phyloP scores from a whole-genome alignment of 176 grass and related monocot species.

The Elymus sibiricus region DNA sequence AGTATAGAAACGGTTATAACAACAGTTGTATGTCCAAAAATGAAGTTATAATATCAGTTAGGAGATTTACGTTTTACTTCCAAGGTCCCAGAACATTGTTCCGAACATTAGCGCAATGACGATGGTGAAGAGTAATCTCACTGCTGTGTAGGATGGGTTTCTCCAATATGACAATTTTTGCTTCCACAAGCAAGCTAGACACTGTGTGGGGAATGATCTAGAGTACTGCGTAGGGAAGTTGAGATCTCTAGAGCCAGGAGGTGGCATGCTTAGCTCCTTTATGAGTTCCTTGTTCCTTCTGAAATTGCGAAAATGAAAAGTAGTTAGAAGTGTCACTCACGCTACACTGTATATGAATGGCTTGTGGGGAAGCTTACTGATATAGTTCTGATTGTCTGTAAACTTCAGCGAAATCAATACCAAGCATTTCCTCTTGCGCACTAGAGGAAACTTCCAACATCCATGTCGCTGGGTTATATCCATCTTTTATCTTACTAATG shows the following conservation, averaged over 20 bases:
- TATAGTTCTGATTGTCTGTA: slow-evolving; percentile 70
- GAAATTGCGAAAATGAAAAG: slow-evolving; percentile 26
- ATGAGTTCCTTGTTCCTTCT: slow-evolving; percentile 84
- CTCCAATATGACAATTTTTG: slow-evolving; percentile 79
- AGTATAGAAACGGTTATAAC: neutral
- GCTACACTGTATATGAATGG: slow-evolving; percentile 2
- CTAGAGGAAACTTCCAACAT: slow-evolving; percentile 74
- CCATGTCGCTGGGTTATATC: slow-evolving; percentile 92
- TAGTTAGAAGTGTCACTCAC: slow-evolving; percentile 22
- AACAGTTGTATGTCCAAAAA: no score
- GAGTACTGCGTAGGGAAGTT: slow-evolving; percentile 67
- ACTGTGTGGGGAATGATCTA: slow-evolving; percentile 57
- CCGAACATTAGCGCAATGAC: slow-evolving; percentile 65
- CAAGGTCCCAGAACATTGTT: slow-evolving; percentile 82
- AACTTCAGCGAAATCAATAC: slow-evolving; percentile 56
- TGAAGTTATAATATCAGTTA: slow-evolving; percentile 11
- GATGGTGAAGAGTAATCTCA: slow-evolving; percentile 64
- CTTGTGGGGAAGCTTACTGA: slow-evolving; percentile 42
- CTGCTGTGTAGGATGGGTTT: slow-evolving; percentile 74
- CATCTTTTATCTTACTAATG: slow-evolving; percentile 62
- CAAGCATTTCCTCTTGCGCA: slow-evolving; percentile 68
- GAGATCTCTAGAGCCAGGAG: slow-evolving; percentile 59
- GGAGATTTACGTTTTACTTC: slow-evolving; percentile 52
- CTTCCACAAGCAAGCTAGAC: slow-evolving; percentile 84
- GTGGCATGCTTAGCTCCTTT: slow-evolving; percentile 54